Percentiles rank a stretch among this genome's conserved stretches.
These are phyloP conservation scores for Centaurea solstitialis DNA, from an alignment of 129 eudicot genomes.

Conservation along the genomic window DNA sequence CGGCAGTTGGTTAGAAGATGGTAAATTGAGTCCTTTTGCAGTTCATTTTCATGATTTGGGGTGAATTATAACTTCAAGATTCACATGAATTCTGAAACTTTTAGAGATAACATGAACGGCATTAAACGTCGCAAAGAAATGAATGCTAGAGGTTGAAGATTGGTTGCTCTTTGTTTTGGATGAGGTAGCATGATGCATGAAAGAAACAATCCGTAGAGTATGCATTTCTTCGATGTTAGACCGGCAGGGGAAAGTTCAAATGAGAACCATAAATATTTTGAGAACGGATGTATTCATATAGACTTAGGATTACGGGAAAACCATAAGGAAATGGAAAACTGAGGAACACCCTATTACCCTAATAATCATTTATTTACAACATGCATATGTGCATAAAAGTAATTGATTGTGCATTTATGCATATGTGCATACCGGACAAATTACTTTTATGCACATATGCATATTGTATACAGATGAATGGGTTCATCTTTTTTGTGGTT, in stretches of 20 bases:
- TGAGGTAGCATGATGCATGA: background rate
- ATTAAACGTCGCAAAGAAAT: background rate
- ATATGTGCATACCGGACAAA: too few relatives aligned
- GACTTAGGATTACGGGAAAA: too few relatives aligned
- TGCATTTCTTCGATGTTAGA: background rate
- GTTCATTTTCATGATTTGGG: background rate
- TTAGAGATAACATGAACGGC: background rate
- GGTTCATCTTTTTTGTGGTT: too few relatives aligned
- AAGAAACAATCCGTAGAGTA: too few relatives aligned
- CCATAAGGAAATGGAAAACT: too few relatives aligned
- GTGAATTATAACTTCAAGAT: background rate
- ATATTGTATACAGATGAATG: too few relatives aligned
- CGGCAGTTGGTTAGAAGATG: background rate
- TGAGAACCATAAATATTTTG: background rate
- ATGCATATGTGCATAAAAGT: too few relatives aligned
- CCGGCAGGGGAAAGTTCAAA: background rate
- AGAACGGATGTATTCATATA: background rate
- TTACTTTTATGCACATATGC: too few relatives aligned
- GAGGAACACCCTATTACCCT: too few relatives aligned
- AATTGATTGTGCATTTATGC: too few relatives aligned
- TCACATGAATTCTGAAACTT: background rate
- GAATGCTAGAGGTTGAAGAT: background rate
- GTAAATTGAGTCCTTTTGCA: background rate
- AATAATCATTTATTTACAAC: too few relatives aligned
- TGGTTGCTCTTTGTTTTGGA: background rate